A percentile compares a stretch with the other conserved stretches of the same genome.
These are phyloP conservation scores for Podochytrium sp. DNA, from an alignment of 192 early-diverging fungal species.

Conservation along the genomic window DNA sequence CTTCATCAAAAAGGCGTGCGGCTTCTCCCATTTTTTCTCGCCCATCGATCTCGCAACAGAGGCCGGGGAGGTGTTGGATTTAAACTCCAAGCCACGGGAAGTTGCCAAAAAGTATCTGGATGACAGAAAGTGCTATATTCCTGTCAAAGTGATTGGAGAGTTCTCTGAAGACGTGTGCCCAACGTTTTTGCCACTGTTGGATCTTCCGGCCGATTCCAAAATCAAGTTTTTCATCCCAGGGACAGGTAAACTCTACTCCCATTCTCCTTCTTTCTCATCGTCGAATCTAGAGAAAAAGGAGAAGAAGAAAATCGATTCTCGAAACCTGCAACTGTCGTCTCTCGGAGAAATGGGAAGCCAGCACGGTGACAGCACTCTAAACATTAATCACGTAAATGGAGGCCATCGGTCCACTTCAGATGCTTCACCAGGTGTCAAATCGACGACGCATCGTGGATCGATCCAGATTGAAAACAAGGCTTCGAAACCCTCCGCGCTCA, in stretches of 20 bases:
- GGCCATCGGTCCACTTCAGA: no score
- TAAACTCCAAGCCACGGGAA: constrained; percentile 51
- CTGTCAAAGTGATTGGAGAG: constrained; percentile 62
- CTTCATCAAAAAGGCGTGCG: constrained; percentile 49
- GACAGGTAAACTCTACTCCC: not conserved
- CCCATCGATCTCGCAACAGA: constrained; percentile 57
- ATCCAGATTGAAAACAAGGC: no score
- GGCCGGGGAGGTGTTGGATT: constrained; percentile 56
- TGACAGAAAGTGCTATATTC: constrained; percentile 58
- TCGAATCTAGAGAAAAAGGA: not conserved
- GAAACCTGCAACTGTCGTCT: not conserved
- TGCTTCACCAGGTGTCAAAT: no score
- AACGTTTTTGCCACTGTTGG: not conserved
- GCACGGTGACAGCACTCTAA: no score
- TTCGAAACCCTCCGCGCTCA: no score
- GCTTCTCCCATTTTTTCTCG: constrained; percentile 34
- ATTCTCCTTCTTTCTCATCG: no score
- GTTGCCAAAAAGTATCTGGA: constrained; percentile 57
- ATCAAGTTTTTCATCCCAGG: constrained; percentile 12
- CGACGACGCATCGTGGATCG: no score
- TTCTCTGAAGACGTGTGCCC: not conserved
- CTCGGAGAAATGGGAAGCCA: no score
- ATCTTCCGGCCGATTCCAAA: constrained; percentile 6
- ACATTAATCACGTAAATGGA: no score
- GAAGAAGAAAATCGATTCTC: not conserved